Evolutionary conservation across 345 rosid genomes (phyloP), one percentile per base, ranked within the genome.

Genomic region (Murraya paniculata): DNA sequence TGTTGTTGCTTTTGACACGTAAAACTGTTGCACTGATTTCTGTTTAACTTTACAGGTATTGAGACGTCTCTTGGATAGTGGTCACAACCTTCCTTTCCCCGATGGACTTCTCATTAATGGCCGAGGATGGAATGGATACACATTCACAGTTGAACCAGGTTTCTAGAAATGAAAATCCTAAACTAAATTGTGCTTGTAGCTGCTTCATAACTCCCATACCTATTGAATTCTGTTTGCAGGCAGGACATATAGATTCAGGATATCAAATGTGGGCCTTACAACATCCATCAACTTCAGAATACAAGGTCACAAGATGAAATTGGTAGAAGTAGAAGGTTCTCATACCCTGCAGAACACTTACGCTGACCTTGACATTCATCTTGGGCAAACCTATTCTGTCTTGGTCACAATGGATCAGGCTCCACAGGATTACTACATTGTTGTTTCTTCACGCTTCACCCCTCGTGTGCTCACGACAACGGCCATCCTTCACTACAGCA

Each of bases 101-200:
- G 95, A 92, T 82, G 99, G 97, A 8, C 91, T 96, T 79, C 90
- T 92, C 79, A 94, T 96, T 87, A 96, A 96, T 57, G 99, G 99
- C 31, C 95, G 94, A 14, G 97, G 97, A 16, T 89, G 93, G 86
- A 88, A 88, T 71, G 94, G 97, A 62, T 87, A 87, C 72, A 83
- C 83, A 57, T 90, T 94, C 81, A 89, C 91, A 0, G 97, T 96
- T 25, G 95, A 96, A 62, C 93, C 89, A 78, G 98, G 99, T 82
- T 79, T 36, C 10, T 11, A 64, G 30, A 60, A 71, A 39, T 68
- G 50, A 2, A 71, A 35, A 56, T 68, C 64, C 48, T 39, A 45
- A 45, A 45, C 16, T 18, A 45, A 45, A 45, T 45, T 45, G 50
- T 45, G 50, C 50, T 45, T 45, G 50, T 13, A 11, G 50, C 50